A percentile compares a stretch with the other conserved stretches of the same genome.
These are phyloP conservation scores for Aspergillus caelatus DNA, from an alignment of 2,329 filamentous ascomycete genomes.

Conservation along the genomic window DNA sequence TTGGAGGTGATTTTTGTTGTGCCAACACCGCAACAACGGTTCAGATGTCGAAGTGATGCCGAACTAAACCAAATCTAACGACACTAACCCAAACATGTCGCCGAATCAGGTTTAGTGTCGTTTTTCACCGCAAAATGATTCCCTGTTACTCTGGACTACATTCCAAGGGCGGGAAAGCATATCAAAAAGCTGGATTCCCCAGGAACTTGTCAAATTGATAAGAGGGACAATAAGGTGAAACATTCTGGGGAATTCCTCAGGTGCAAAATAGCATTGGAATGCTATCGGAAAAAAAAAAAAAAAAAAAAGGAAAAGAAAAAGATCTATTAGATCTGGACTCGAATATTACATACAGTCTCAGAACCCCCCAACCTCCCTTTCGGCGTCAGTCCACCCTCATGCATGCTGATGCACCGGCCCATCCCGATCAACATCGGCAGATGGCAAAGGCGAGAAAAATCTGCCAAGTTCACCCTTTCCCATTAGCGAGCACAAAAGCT, in stretches of 20 bases:
- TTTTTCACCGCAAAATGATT: slow-evolving; percentile 1
- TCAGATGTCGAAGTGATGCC: slow-evolving; percentile 2
- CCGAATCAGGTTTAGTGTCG: background rate
- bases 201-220: background rate
- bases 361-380: background rate
- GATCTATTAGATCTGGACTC: background rate
- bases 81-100: slow-evolving; percentile 2
- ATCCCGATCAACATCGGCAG: slow-evolving; percentile 1
- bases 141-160: background rate
- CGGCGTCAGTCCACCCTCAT: slow-evolving; percentile 1
- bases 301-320: too few species aligned
- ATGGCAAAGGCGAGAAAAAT: background rate
- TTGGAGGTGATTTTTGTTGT: slow-evolving; percentile 2
- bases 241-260: background rate
- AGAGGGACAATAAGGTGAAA: background rate
- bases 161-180: background rate
- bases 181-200: too few species aligned
- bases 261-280: background rate
- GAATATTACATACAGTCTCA: background rate
- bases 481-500: too few species aligned
- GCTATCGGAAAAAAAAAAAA: background rate
- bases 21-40: slow-evolving; percentile 7
- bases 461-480: background rate
- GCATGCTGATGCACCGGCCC: slow-evolving; percentile 3
- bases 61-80: slow-evolving; percentile 1